Percentiles rank a stretch among this genome's conserved stretches.
These are phyloP conservation scores for Microdochium trichocladiopsis DNA, from an alignment of 2,329 filamentous ascomycete species.

Conservation along the genomic window DNA sequence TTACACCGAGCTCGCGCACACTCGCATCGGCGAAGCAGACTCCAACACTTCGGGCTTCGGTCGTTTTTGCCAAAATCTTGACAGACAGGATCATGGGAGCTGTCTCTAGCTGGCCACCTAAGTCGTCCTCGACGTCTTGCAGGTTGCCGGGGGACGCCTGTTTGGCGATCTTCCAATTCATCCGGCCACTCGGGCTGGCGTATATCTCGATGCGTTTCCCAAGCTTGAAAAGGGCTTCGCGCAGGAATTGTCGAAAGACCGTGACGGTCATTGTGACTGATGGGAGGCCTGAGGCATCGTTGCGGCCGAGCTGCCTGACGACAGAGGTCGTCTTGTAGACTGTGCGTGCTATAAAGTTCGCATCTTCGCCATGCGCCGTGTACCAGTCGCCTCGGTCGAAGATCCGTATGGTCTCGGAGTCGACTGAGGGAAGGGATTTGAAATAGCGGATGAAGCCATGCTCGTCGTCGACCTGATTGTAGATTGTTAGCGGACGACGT, in stretches of 20 bases:
- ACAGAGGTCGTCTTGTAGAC: constrained; percentile 98
- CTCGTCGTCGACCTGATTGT: constrained; percentile 80
- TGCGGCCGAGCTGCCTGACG: constrained; percentile 79
- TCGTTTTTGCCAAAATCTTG: constrained; percentile 83
- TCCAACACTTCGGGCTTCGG: constrained; percentile 78
- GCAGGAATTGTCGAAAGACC: constrained; percentile 90
- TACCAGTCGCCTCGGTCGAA: constrained; percentile 96
- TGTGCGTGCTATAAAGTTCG: constrained; percentile 73
- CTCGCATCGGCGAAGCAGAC: constrained; percentile 98
- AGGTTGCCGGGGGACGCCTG: constrained; percentile 93
- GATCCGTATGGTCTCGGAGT: constrained; percentile 73
- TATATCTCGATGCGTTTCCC: constrained; percentile 91
- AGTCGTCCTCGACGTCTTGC: constrained; percentile 93
- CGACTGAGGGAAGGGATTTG: constrained; percentile 69
- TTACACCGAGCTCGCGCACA: constrained; percentile 89
- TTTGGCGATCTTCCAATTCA: constrained; percentile 88
- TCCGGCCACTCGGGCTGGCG: constrained; percentile 66
- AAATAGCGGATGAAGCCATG: constrained; percentile 95
- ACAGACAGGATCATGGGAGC: constrained; percentile 94
- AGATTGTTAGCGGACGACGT: neutral
- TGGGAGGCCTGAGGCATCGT: constrained; percentile 74
- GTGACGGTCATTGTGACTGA: constrained; percentile 95
- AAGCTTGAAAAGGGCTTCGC: constrained; percentile 86
- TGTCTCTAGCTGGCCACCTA: constrained; percentile 78
- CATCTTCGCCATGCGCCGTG: constrained; percentile 84